Evolutionary conservation across 2,329 filamentous ascomycete genomes (phyloP).

Genomic region (Paracamarosporium sp.): DNA sequence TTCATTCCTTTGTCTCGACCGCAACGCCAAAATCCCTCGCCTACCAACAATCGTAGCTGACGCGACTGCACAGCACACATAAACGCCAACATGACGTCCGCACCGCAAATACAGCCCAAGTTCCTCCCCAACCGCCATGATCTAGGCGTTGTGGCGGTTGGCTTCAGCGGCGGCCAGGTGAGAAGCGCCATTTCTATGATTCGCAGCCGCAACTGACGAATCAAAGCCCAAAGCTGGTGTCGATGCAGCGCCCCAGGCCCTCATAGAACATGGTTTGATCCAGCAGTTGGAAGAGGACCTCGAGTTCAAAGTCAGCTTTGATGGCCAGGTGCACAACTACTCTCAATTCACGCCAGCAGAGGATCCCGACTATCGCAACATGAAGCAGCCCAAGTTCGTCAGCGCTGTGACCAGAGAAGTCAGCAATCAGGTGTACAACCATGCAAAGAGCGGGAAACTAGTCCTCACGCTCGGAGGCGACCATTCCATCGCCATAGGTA

Average conservation of each 20-base stretch:
- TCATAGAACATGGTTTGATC: constrained; percentile 88
- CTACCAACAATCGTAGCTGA: background rate
- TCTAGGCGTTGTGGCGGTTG: constrained; percentile 90
- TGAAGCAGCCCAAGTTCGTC: constrained; percentile 92
- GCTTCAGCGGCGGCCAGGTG: constrained; percentile 97
- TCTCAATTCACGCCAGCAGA: constrained; percentile 71
- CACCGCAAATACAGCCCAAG: constrained; percentile 68
- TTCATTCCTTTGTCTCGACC: background rate
- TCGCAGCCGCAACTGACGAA: constrained; percentile 15
- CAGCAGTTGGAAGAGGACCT: constrained; percentile 83
- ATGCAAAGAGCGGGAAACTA: constrained; percentile 82
- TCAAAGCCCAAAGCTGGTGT: constrained; percentile 87
- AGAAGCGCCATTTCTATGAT: constrained; percentile 28
- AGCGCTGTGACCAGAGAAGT: constrained; percentile 84
- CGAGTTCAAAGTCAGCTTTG: constrained; percentile 85
- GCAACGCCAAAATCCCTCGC: background rate
- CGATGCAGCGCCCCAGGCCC: constrained; percentile 85
- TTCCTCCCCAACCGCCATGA: constrained; percentile 83
- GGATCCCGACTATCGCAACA: constrained; percentile 84
- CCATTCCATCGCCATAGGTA: constrained; percentile 95
- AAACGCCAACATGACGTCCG: constrained; percentile 57
- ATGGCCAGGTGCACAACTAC: constrained; percentile 83
- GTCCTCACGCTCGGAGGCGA: constrained; percentile 94
- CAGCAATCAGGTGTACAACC: constrained; percentile 83
- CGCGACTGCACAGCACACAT: background rate